phyloP scores from a whole-genome alignment of 169 alveolate species.

The Cryptosporidium baileyi region DNA sequence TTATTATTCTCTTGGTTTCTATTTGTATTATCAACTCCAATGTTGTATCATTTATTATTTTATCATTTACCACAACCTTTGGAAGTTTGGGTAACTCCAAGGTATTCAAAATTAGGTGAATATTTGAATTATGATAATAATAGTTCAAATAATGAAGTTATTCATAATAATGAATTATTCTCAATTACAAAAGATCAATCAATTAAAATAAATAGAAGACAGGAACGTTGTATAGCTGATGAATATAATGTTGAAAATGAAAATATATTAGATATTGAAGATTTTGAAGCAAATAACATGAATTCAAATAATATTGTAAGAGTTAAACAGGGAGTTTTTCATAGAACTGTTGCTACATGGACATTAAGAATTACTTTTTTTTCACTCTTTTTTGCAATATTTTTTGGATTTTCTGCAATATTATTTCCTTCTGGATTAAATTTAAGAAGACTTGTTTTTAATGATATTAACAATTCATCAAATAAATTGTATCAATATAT shows the following conservation, averaged over 20 bases:
- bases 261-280: background rate
- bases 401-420: conserved; percentile 41
- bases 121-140: background rate
- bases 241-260: conserved; percentile 10
- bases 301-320: background rate
- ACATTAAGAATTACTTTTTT: conserved; percentile 26
- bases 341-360: conserved; percentile 47
- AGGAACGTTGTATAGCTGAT: conserved; percentile 37
- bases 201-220: background rate
- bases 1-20: conserved; percentile 22
- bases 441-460: background rate
- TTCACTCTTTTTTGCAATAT: conserved; percentile 15
- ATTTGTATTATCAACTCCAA: conserved; percentile 35
- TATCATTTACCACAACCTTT: conserved; percentile 68
- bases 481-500: background rate
- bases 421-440: conserved; percentile 59
- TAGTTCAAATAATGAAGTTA: background rate
- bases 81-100: conserved; percentile 65
- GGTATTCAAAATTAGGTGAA: conserved; percentile 47
- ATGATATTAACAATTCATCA: background rate
- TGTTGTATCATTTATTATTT: conserved; percentile 51
- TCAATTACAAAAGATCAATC: background rate
- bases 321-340: conserved; percentile 63
- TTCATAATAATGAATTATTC: background rate
- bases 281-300: background rate